phyloP scores from a whole-genome alignment of 768 basidiomycete species.

The Pleurotus pulmonarius region DNA sequence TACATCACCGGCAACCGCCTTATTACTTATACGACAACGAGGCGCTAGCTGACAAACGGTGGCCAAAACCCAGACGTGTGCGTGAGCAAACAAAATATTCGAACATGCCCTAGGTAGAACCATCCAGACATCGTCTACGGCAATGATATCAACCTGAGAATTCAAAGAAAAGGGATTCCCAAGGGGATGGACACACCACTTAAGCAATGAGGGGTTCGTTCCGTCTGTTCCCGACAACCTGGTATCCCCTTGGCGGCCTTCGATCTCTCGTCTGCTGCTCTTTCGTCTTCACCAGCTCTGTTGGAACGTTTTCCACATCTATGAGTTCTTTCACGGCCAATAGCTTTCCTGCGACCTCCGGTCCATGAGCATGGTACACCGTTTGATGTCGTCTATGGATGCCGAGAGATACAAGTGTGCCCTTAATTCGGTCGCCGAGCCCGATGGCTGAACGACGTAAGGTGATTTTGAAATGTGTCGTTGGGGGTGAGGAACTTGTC shows the following conservation, averaged over 20 bases:
- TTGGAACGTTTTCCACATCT: conserved; percentile 80
- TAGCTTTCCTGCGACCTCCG: conserved; percentile 82
- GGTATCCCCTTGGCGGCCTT: conserved; percentile 65
- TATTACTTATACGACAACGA: not conserved
- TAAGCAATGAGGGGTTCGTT: conserved; percentile 13
- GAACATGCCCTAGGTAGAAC: no score
- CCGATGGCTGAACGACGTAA: conserved; percentile 85
- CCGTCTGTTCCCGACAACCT: conserved; percentile 40
- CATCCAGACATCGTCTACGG: no score
- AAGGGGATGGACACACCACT: not conserved
- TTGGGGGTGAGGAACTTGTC: conserved; percentile 19
- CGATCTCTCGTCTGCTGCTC: conserved; percentile 65
- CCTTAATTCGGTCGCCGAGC: conserved; percentile 65
- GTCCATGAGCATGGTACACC: conserved; percentile 73
- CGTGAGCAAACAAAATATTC: no score
- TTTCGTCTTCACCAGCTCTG: conserved; percentile 62
- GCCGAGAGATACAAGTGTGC: conserved; percentile 79
- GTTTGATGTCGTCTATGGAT: conserved; percentile 81
- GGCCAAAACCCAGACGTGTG: no score
- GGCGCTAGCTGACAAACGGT: not conserved
- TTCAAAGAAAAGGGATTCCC: not conserved
- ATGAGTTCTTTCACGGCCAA: conserved; percentile 87
- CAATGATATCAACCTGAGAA: not conserved
- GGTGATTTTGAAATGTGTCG: conserved; percentile 87
- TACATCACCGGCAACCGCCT: conserved; percentile 5